Evolutionary conservation across 331 rosid species (phyloP).

Genomic region (Telfairia occidentalis): DNA sequence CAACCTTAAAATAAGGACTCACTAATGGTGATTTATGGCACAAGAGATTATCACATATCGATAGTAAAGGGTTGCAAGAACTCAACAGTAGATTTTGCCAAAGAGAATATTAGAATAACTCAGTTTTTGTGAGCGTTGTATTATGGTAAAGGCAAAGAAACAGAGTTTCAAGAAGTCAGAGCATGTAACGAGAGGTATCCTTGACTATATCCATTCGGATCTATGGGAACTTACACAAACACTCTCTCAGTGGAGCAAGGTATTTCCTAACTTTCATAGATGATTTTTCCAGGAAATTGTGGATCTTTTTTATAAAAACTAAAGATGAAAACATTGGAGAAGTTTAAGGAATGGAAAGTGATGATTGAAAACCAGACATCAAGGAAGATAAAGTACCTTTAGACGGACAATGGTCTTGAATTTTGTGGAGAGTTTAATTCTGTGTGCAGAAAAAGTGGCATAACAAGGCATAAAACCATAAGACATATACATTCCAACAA

Average conservation of each 20-base stretch:
- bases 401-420: background rate
- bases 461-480: background rate
- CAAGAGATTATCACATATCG: no score
- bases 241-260: background rate
- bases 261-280: background rate
- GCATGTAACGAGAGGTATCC: no score
- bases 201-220: background rate
- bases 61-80: no score
- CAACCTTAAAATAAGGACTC: no score
- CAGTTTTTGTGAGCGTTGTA: no score
- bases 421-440: background rate
- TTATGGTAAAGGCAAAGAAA: no score
- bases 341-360: background rate
- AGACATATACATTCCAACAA: background rate
- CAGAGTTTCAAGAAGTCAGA: no score
- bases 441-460: background rate
- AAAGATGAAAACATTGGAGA: no score
- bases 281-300: background rate
- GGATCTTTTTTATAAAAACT: no score
- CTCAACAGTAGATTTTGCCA: no score
- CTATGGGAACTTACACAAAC: background rate
- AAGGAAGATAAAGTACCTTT: background rate
- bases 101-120: no score
- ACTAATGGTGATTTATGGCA: no score
- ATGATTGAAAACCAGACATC: background rate